Conservation (phyloP, 2,329 filamentous ascomycete genomes). For the Aphanocladium album region DNA sequence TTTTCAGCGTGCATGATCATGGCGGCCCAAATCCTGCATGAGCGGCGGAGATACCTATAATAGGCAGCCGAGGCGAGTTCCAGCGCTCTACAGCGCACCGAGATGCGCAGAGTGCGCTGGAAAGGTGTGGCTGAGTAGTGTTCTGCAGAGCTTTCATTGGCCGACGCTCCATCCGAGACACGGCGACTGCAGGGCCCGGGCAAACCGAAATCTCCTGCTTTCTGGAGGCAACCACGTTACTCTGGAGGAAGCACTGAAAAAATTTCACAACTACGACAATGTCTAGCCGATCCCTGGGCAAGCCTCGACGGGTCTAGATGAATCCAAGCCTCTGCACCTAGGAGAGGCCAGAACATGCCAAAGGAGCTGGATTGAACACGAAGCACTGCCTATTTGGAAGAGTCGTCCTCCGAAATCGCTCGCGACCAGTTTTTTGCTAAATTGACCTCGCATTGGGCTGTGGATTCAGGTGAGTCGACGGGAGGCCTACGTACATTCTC, state of each 20-base stretch:
- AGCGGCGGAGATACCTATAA: neutral
- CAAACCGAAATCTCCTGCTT: slow-evolving; percentile 11
- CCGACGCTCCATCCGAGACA: slow-evolving; percentile 3
- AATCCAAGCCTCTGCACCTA: neutral
- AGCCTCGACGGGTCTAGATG: neutral
- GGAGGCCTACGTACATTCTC: neutral
- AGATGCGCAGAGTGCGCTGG: neutral
- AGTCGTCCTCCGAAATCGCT: neutral
- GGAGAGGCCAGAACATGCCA: neutral
- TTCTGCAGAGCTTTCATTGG: slow-evolving; percentile 3
- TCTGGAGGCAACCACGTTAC: slow-evolving; percentile 5
- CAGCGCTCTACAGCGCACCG: neutral
- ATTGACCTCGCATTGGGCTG: neutral
- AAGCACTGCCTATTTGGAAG: neutral
- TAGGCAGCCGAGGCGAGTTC: neutral
- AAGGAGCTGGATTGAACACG: neutral
- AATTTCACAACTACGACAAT: neutral
- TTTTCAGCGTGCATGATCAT: neutral
- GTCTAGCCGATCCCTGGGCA: neutral
- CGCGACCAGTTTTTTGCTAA: neutral
- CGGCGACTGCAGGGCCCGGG: slow-evolving; percentile 8
- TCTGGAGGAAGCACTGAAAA: neutral
- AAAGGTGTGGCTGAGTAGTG: slow-evolving; percentile 2
- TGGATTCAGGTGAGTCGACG: neutral
- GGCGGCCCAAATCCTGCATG: neutral